Evolutionary conservation across 2,329 filamentous ascomycete species (phyloP).

Genomic region (Talaromyces marneffei): DNA sequence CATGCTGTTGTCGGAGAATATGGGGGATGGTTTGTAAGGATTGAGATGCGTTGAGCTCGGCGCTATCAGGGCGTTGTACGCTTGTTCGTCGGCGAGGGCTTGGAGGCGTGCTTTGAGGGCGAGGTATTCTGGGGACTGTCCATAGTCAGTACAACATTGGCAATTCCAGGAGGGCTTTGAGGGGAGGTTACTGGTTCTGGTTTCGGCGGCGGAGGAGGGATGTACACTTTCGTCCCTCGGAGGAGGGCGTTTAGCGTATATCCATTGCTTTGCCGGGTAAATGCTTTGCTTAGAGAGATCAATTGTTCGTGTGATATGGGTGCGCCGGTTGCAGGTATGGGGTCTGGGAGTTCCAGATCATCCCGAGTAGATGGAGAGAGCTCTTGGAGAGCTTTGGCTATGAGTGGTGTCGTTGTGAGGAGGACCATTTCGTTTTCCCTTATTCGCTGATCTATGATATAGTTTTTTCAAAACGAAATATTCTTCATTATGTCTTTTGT

Average conservation of each 20-base stretch:
- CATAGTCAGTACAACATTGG: neutral
- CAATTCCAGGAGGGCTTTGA: neutral
- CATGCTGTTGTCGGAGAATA: conserved; percentile 51
- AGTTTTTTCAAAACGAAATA: neutral
- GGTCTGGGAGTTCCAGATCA: conserved; percentile 31
- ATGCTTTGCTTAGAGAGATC: conserved; percentile 32
- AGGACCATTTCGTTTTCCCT: conserved; percentile 34
- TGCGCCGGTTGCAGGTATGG: conserved; percentile 21
- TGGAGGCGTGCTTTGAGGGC: conserved; percentile 81
- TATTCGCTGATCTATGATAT: neutral
- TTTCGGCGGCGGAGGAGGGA: conserved; percentile 74
- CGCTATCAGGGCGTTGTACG: conserved; percentile 75
- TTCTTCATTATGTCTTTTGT: neutral
- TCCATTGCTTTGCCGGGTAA: neutral
- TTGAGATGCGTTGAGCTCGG: conserved; percentile 50
- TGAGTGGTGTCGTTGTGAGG: conserved; percentile 35
- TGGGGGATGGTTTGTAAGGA: conserved; percentile 47
- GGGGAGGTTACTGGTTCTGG: conserved; percentile 60
- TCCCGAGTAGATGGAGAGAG: conserved; percentile 28
- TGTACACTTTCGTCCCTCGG: conserved; percentile 64
- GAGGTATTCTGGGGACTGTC: conserved; percentile 62
- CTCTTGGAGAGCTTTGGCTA: conserved; percentile 34
- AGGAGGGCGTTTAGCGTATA: conserved; percentile 65
- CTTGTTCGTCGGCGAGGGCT: conserved; percentile 71
- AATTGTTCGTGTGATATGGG: conserved; percentile 41